phyloP scores from a whole-genome alignment of 495 filamentous ascomycete species.

The Copromyces sp. region DNA sequence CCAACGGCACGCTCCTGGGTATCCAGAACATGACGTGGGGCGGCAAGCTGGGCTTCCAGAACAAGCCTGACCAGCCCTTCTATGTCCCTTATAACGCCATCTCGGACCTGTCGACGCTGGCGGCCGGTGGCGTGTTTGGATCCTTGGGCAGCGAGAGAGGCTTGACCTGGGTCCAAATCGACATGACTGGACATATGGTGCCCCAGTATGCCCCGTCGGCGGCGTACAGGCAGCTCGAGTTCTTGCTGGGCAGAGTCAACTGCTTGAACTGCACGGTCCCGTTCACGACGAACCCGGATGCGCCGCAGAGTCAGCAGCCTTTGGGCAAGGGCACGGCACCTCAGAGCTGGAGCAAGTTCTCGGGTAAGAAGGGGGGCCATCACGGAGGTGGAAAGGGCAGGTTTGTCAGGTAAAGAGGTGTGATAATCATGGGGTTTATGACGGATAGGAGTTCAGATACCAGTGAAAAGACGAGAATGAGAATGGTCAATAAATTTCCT shows the following conservation, averaged over 20 bases:
- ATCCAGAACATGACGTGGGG: slow-evolving; percentile 86
- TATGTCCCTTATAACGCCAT: slow-evolving; percentile 53
- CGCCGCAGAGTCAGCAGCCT: slow-evolving; percentile 12
- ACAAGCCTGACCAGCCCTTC: slow-evolving; percentile 45
- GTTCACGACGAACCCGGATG: slow-evolving; percentile 18
- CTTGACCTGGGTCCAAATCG: slow-evolving; percentile 53
- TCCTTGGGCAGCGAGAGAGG: slow-evolving; percentile 56
- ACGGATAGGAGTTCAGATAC: neutral
- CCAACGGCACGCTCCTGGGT: slow-evolving; percentile 57
- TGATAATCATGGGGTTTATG: neutral
- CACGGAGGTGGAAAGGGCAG: neutral
- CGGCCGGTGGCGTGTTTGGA: slow-evolving; percentile 49
- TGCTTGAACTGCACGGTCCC: slow-evolving; percentile 22
- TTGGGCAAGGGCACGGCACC: slow-evolving; percentile 22
- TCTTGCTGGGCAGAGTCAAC: slow-evolving; percentile 50
- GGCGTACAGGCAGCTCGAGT: slow-evolving; percentile 59
- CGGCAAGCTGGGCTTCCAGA: slow-evolving; percentile 58
- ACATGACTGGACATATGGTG: slow-evolving; percentile 53
- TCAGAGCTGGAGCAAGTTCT: slow-evolving; percentile 16
- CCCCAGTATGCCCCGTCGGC: slow-evolving; percentile 54
- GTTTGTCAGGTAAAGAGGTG: neutral
- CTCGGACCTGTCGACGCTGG: slow-evolving; percentile 26
- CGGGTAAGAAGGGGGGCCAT: neutral
- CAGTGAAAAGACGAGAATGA: neutral
- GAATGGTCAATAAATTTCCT: neutral